Base-by-base conservation (phyloP, 108 stramenopile species). In the Craspedostauros australis region DNA sequence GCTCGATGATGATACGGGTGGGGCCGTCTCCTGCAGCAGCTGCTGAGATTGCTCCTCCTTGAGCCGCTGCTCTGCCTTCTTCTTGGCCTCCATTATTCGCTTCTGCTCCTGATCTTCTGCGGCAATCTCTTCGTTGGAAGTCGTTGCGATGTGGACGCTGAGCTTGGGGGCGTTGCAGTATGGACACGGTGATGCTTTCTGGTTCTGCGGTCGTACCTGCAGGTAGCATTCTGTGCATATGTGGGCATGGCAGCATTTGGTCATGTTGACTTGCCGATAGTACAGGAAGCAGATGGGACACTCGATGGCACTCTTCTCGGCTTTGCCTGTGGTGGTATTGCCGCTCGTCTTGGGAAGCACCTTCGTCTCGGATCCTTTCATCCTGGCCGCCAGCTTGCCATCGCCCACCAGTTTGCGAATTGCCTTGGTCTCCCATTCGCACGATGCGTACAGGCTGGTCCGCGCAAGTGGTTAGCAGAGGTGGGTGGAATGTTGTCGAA, bases 211-310 rank as follows among this genome's bases (percentile, higher is more conserved):
- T 25, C 75, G 71, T 20, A 93, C 80, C 60, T 93, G 91, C 39
- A 93, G 44, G 51, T 68, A 93, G 54, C 91, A 93, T 59, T 93
- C 91, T 4, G 92, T 93, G 51, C 92, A 93, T 20, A 93, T 68
- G 25, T 61, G 50, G 22, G 87, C 85, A 42, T 71, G 52, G 53
- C 92, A 93, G 64, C 92, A 93, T 29, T 69, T 74, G 47, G 92
- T 80, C 4, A 60, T 42, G 56, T 93, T 93, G 31, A 72, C 54
- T 52, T 70, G 59, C 8, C 43, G 38, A 59, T 80, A 93, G 51
- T 77, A 66, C 66, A 88, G 57, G 71, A 93, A 93, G 54, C 91
- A 93, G 57, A 93, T 93, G 46, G 87, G 91, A 69, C 91, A 93
- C 68, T 93, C 91, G n/a, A n/a, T n/a, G n/a, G n/a, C n/a, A n/a